Conservation (phyloP, 805 yeast species). For the Candida odintsovae region DNA sequence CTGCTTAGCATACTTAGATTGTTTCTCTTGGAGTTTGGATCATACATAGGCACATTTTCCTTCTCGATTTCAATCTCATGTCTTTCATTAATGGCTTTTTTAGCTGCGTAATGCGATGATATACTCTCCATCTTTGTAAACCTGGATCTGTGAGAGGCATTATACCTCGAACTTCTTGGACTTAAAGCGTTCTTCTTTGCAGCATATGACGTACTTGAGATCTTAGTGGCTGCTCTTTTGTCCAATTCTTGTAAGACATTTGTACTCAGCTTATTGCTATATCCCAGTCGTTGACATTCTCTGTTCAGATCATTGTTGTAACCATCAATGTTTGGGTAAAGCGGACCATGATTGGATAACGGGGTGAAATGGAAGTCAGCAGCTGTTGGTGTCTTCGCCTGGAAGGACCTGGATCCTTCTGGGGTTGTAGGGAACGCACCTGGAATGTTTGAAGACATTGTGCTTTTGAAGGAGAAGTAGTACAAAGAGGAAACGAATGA, state of each 20-base stretch:
- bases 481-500: neutral
- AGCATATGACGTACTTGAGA: neutral
- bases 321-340: conserved; percentile 18
- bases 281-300: conserved; percentile 22
- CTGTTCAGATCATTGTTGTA: conserved; percentile 1
- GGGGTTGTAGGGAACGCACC: conserved; percentile 10
- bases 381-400: conserved; percentile 8
- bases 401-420: neutral
- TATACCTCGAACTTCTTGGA: conserved; percentile 20
- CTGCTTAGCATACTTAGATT: conserved; percentile 12
- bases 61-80: conserved; percentile 15
- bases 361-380: conserved; percentile 12
- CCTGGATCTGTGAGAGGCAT: conserved; percentile 18
- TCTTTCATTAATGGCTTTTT: conserved; percentile 4
- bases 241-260: conserved; percentile 30
- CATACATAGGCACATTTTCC: conserved; percentile 20
- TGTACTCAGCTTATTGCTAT: conserved; percentile 27
- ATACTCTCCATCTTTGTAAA: conserved; percentile 29
- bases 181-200: conserved; percentile 10
- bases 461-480: neutral
- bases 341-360: neutral
- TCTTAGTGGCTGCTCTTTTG: conserved; percentile 24
- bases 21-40: conserved; percentile 19
- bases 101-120: conserved; percentile 26
- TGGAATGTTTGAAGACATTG: conserved; percentile 7